Base-by-base conservation (phyloP, 306 rosid species). In the Mimosa pudica region DNA sequence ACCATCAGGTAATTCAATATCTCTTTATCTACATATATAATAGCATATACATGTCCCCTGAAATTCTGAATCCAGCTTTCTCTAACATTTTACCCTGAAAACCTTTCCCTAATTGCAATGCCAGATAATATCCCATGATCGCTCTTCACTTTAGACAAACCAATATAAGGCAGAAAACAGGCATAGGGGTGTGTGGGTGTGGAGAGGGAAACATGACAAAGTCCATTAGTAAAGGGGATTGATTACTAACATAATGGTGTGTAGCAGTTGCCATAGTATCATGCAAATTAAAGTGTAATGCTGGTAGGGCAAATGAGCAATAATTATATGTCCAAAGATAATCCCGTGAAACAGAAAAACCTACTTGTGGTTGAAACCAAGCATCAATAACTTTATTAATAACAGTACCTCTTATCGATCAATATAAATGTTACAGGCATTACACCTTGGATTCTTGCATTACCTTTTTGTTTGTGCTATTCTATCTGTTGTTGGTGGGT, bases 101-200 rank as follows among this genome's bases (percentile, higher is more conserved):
- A 55, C n/a, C 10, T 60, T 60, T 20, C 38, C 38, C 16, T 60
- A 10, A 60, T 20, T 20, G 36, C 9, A 24, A 38, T 60, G 16
- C 38, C 36, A 24, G 66, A 20, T 3, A 9, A 24, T 30, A 61
- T 10, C 66, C 24, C 41, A 30, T 30, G 30, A 61, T 62, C 32
- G 16, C 42, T 11, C 42, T 65, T 69, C 33, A 77, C 84, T 55
- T 72, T 35, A 77, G 80, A 84, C 84, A 82, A 77, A 75, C 24
- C 24, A 71, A 60, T 75, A 82, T 42, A 71, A 46, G 85, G 85
- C 78, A 88, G 84, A 69, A 73, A 75, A 81, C 73, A 55, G 61
- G 12, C 30, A 10, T 24, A 1, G 7, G 8, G 51, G 4, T 7
- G 30, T 55, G 30, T 55, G 62, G 6, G 60, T 54, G 24, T 17